A percentile compares a stretch with the other conserved stretches of the same genome.
phyloP scores from a whole-genome alignment of 2,329 filamentous ascomycete genomes.

The Trichocomaceae sp. region DNA sequence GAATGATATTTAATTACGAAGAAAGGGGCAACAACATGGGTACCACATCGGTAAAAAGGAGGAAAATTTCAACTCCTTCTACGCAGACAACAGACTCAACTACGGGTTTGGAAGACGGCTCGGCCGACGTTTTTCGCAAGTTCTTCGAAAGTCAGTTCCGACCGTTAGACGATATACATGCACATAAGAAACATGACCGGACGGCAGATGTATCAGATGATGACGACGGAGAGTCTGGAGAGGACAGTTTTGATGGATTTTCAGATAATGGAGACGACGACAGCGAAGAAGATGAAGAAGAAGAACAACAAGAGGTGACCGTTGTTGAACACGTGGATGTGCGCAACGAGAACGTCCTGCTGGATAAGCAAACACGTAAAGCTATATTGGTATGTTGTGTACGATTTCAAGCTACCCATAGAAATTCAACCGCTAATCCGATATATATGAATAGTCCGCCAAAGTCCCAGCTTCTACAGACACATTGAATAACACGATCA shows the following conservation, averaged over 20 bases:
- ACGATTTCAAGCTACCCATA: background rate
- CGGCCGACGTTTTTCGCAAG: conserved; percentile 69
- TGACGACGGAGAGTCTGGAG: conserved; percentile 40
- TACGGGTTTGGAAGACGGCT: conserved; percentile 38
- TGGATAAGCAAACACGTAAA: conserved; percentile 66
- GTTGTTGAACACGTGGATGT: conserved; percentile 57
- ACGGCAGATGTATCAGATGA: conserved; percentile 22
- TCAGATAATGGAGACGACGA: conserved; percentile 38
- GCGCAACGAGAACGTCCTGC: conserved; percentile 34
- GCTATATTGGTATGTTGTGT: conserved; percentile 62
- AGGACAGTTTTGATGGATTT: conserved; percentile 12
- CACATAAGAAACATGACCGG: background rate
- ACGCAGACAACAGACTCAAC: conserved; percentile 14
- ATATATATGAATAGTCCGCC: conserved; percentile 23
- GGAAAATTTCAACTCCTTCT: conserved; percentile 1
- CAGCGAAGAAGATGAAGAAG: conserved; percentile 26
- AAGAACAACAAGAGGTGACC: conserved; percentile 54
- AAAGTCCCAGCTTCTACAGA: conserved; percentile 43
- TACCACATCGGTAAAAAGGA: conserved; percentile 4
- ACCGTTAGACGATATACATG: conserved; percentile 46
- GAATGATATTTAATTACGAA: background rate
- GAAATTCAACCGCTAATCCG: conserved; percentile 12
- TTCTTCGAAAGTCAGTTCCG: conserved; percentile 87
- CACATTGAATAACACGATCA: conserved; percentile 16
- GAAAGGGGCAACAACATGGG: background rate